Base-by-base conservation (phyloP, 164 flowering plant genomes). In the Magnolia kwangsiensis region DNA sequence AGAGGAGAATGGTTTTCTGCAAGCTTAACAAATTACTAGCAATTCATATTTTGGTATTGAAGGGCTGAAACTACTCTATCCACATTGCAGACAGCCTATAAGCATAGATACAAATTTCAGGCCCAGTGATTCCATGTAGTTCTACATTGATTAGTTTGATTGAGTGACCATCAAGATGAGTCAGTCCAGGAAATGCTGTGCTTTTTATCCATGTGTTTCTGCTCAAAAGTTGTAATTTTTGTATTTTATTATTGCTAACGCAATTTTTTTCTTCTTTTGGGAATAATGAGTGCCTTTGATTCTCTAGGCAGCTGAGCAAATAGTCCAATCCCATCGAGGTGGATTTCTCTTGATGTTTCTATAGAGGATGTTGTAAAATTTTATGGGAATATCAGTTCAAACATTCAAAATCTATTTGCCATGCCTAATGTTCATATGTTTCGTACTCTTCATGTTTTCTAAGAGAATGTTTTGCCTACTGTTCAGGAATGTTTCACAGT, bases 1-100 rank as follows among this genome's bases (percentile, higher is more conserved):
- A 86, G 92, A 91, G 67, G 87, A 82, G 68, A 89, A 90, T 29
- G 93, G 95, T 11, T 93, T 86, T 75, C 78, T 95, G 78, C 82
- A 80, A 74, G 88, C 90, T 45, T 89, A 81, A 69, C 29, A 37
- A 37, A 37, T 37, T 37, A 37, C 45, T 0, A 37, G 45, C 45
- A 37, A 37, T 37, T 37, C 45, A 6, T 37, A 37, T 37, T 37
- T 37, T 37, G 45, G 5, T 8, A 2, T 66, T 13, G 7, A 31
- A 68, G 3, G 2, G 14, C 50, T 68, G 71, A 8, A 31, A 13
- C 71, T 29, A 24, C 71, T 9, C 13, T 37, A 27, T 27, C 45
- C 45, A 37, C 45, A 37, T 37, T 24, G 24, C 68, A 11, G 29
- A 23, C 68, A 8, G 19, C 68, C 21, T 4, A 23, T 23, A 20